Base-by-base conservation (phyloP, 1,139 yeast genomes). In the Meyerozyma athensensis region DNA sequence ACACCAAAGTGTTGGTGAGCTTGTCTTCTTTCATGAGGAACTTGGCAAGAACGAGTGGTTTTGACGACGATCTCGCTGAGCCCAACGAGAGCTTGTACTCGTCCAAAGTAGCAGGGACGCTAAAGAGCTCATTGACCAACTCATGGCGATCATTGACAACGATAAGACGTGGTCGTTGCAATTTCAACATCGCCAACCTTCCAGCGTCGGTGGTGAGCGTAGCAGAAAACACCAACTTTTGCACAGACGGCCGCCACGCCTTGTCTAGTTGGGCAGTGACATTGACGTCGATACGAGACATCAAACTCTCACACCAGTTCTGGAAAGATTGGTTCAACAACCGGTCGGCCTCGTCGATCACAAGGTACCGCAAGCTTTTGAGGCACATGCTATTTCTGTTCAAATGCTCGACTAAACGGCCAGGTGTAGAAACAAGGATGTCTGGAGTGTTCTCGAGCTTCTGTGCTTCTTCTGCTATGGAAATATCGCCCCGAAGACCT, bases 321-420 rank as follows among this genome's bases (percentile, higher is more conserved):
- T 92, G 97, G 60, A 87, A 92, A 21, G 86, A 79, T 57, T 92
- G 97, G 54, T 87, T 87, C 46, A 92, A 71, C 40, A 92, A 66
- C 42, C 96, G 70, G 65, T 92, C 99, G 2, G 97, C 98, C 61
- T 92, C 99, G 62, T 92, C 99, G 31, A 92, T 77, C 3, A 92
- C 86, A 48, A 94, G 65, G 57, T 74, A 87, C 46, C 77, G 70
- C 42, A 92, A 65, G 41, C 72, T 65, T 17, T 63, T 58, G 40
- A 87, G 58, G 40, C 57, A 58, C 12, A 74, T 48, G 7, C 65
- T 49, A 6, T 58, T 58, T 23, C 56, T 54, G 26, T 65, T 61
- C 33, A 90, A 58, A 59, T 92, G 98, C 48, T 94, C 98, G 10
- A 92, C 97, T 34, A 92, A 65, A 56, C 98, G 74, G 44, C 99